Evolutionary conservation across 2,329 filamentous ascomycete species (phyloP), one percentile per base, ranked within the genome.

Genomic region (Sarocladium kiliense): DNA sequence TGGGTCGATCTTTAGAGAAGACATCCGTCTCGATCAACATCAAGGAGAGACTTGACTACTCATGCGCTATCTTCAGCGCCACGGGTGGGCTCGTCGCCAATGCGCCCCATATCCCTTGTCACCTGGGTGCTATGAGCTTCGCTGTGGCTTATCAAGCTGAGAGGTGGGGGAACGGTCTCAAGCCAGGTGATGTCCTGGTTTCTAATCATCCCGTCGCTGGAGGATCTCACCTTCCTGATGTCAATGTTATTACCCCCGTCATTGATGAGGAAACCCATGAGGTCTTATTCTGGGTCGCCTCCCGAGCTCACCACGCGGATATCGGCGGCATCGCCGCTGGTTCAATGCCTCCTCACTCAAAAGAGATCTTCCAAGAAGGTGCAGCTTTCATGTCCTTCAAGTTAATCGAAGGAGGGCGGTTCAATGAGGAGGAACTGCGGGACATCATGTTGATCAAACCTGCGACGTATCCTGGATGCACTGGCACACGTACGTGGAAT

Each of bases 11-110:
- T 9, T 68, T 91, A 36, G 87, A 91, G 64, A 89, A 89, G 71
- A 89, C 86, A 1, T 85, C 83, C 62, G 84, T 91, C 32, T 86
- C 80, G 56, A 88, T 84, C 0, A 91, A 90, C 60, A 86, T 91
- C 66, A 87, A 91, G 62, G 88, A 91, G 65, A 79, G 87, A 10
- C 75, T 91, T 2, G 88, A 91, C 64, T 91, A 89, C 64, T 89
- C 85, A 3, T 91, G 88, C 60, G 88, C 88, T 1, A 72, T 91
- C 0, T 91, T 91, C 63, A 85, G 88, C 76, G 84, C 1, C 71
- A 85, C 85, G 25, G 87, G 87, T 10, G 85, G 85, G 0, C 73
- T 90, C 1, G 86, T 89, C 2, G 85, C 85, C 2, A 88, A 88
- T 65, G 80, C 87, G 16, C 87, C 87, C 0, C 87, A 90, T 71